Base-by-base conservation (phyloP, 192 early-diverging fungal genomes). In the Obelidium mucronatum region DNA sequence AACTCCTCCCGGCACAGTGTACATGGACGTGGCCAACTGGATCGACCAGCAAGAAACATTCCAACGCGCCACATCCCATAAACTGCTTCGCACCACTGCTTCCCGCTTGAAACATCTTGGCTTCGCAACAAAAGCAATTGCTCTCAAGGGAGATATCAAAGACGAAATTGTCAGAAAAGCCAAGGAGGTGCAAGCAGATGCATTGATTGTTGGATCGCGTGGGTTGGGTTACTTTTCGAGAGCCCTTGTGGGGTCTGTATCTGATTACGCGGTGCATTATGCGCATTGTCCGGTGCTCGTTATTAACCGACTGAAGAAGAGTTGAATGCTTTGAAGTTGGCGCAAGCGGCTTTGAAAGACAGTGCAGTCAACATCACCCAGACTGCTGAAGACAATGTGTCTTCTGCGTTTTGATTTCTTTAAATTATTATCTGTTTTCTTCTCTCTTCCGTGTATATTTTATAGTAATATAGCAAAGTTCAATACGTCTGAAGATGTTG, bases 81-180 rank as follows among this genome's bases (percentile, higher is more conserved):
- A 70, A 17, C 76, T 77, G 26, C 56, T 77, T 11, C 40, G 58
- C 31, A 22, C 17, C 3, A 30, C n/a, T 30, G 59, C 42, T 17
- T 17, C 53, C 17, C 8, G 31, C 3, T 26, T 70, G 6, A 52
- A 55, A 31, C 24, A 19, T 8, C 54, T 34, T 11, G 44, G 48
- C 2, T 44, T 83, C 51, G 78, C 81, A 36, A 70, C 75, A 2
- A 63, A 56, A 44, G 76, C 76, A 30, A 80, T 80, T 42, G 73
- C 78, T 26, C 22, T 79, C 24, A 60, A 81, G 28, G 91, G 78
- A 75, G 73, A 73, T 82, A 78, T 89, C 78, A 78, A 84, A 78
- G 70, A 55, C 66, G 81, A 70, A 74, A 78, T 59, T 80, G 67
- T 61, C 79, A 59, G 82, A 81, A 84, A 64, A 64, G 53, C 70